Percentiles rank a stretch among this genome's conserved stretches.
These are phyloP conservation scores for Naganishia onofrii DNA, from an alignment of 768 basidiomycete genomes.

Conservation along the genomic window DNA sequence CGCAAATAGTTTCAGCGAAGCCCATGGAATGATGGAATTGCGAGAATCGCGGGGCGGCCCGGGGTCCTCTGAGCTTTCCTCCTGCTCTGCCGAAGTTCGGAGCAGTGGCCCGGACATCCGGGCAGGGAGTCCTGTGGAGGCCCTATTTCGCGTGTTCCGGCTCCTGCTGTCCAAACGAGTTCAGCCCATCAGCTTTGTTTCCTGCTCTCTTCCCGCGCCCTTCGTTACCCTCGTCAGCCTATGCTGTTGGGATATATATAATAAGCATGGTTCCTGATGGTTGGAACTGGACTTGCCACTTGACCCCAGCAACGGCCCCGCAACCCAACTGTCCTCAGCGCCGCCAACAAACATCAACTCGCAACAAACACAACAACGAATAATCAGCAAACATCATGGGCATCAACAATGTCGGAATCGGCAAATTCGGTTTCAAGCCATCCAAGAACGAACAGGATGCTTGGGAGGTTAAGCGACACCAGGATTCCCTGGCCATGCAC, in stretches of 20 bases:
- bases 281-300: too few relatives aligned
- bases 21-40: background rate
- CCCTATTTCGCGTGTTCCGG: slow-evolving; percentile 8
- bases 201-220: background rate
- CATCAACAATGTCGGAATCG: slow-evolving; percentile 14
- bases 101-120: background rate
- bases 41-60: slow-evolving; percentile 1
- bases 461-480: slow-evolving; percentile 31
- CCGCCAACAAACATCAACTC: too few relatives aligned
- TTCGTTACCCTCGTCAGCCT: background rate
- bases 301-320: too few relatives aligned
- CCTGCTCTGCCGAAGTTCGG: background rate
- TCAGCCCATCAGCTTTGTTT: background rate
- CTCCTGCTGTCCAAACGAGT: background rate
- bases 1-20: slow-evolving; percentile 5
- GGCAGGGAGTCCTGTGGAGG: background rate
- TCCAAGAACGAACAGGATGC: slow-evolving; percentile 29
- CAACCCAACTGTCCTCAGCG: too few relatives aligned
- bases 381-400: slow-evolving; percentile 20
- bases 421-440: slow-evolving; percentile 25
- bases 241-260: background rate
- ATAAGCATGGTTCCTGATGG: background rate
- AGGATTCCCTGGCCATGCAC: slow-evolving; percentile 20
- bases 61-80: background rate
- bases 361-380: slow-evolving; percentile 2